Evolutionary conservation across 305 asterid genomes (phyloP).

Genomic region (Fraxinus nigra): DNA sequence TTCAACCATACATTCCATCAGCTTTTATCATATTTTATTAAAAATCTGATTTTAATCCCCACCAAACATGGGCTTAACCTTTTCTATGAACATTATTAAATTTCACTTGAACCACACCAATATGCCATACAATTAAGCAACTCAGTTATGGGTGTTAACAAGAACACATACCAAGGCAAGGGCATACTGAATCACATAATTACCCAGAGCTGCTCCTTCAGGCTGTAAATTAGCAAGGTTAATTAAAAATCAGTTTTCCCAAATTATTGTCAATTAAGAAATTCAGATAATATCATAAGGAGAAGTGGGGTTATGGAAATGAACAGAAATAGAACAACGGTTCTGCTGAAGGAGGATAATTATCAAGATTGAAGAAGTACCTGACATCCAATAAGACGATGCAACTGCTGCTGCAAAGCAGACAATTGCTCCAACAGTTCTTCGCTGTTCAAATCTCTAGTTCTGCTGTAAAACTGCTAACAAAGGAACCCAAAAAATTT

Average conservation of each 20-base stretch:
- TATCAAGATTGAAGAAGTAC: constrained; percentile 39
- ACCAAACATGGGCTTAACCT: neutral
- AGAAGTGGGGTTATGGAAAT: neutral
- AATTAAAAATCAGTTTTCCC: constrained; percentile 9
- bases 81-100: constrained; percentile 4
- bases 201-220: constrained; percentile 88
- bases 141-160: neutral
- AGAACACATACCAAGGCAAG: constrained; percentile 72
- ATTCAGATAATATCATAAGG: neutral
- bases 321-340: constrained; percentile 7
- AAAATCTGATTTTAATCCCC: neutral
- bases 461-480: constrained; percentile 78
- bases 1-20: neutral
- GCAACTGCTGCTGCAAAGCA: constrained; percentile 82
- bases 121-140: neutral
- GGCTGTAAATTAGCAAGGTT: constrained; percentile 55
- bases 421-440: constrained; percentile 91
- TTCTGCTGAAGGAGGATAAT: constrained; percentile 14
- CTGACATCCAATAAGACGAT: constrained; percentile 96
- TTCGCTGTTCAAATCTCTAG: constrained; percentile 83
- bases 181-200: constrained; percentile 86
- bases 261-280: neutral
- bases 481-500: constrained; percentile 14
- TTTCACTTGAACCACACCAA: neutral
- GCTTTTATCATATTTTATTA: neutral